Percentiles rank a stretch among this genome's conserved stretches.
phyloP scores from a whole-genome alignment of 2,329 filamentous ascomycete genomes.

The Apiospora arundinis region DNA sequence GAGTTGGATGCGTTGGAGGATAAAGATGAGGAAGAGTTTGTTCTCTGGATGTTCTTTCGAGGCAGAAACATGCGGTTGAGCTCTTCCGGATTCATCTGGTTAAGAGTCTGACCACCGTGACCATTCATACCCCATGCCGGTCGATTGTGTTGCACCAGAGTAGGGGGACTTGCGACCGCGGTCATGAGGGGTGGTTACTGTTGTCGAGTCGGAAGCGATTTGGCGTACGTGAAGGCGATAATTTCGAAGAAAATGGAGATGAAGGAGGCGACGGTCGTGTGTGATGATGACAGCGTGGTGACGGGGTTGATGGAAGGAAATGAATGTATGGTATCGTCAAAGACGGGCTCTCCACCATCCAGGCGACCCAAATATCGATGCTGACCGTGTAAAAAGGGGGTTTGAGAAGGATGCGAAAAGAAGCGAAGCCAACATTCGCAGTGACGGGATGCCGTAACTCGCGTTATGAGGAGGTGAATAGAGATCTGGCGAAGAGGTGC shows the following conservation, averaged over 20 bases:
- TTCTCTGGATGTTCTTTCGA: conserved; percentile 84
- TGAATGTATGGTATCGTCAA: conserved; percentile 18
- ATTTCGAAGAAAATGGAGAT: conserved; percentile 10
- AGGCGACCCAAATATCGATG: conserved; percentile 29
- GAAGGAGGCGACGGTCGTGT: background rate
- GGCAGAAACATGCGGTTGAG: conserved; percentile 87
- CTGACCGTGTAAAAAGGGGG: conserved; percentile 9
- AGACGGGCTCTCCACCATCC: conserved; percentile 29
- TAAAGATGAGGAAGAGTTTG: conserved; percentile 89
- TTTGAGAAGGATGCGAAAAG: conserved; percentile 17
- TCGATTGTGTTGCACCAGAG: conserved; percentile 67
- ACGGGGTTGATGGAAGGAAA: conserved; percentile 24
- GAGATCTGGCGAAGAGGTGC: conserved; percentile 17
- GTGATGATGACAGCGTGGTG: conserved; percentile 30
- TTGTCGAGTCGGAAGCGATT: conserved; percentile 25
- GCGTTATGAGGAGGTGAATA: conserved; percentile 6
- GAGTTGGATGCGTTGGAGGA: conserved; percentile 68
- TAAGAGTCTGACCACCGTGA: conserved; percentile 49
- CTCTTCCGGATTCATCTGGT: conserved; percentile 83
- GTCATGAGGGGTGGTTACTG: conserved; percentile 58
- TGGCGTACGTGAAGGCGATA: background rate
- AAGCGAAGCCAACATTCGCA: conserved; percentile 19
- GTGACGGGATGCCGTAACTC: conserved; percentile 12
- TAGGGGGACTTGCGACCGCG: conserved; percentile 70
- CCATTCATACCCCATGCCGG: conserved; percentile 71